A percentile compares a stretch with the other conserved stretches of the same genome.
These are phyloP conservation scores for thale cress (Arabidopsis thaliana) DNA, from an alignment of 345 rosid genomes.

Conservation along the genomic window TAIR10.1 NC_003076.8:25999001-25999500, in stretches of 20 bases:
- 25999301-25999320: too few relatives aligned
- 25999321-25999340: not conserved
- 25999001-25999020: not conserved
- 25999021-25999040: not conserved
- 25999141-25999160: not conserved
- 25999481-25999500: not conserved
- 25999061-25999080: not conserved
- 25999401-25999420: conserved; percentile 1
- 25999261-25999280: not conserved
- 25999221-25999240: not conserved
- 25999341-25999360: not conserved
- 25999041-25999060: conserved; percentile 13
- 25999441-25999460: not conserved
- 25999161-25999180: not conserved
- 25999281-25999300: not conserved
- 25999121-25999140: not conserved
- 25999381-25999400: not conserved
- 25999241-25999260: not conserved
- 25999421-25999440: not conserved
- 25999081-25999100: not conserved
- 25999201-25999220: not conserved
- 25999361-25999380: not conserved
- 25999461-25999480: not conserved
- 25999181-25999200: not conserved
- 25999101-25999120: not conserved